These are phyloP conservation scores for Omphalotus guepiniiformis DNA, from an alignment of 768 basidiomycete species.

Conservation along the genomic window DNA sequence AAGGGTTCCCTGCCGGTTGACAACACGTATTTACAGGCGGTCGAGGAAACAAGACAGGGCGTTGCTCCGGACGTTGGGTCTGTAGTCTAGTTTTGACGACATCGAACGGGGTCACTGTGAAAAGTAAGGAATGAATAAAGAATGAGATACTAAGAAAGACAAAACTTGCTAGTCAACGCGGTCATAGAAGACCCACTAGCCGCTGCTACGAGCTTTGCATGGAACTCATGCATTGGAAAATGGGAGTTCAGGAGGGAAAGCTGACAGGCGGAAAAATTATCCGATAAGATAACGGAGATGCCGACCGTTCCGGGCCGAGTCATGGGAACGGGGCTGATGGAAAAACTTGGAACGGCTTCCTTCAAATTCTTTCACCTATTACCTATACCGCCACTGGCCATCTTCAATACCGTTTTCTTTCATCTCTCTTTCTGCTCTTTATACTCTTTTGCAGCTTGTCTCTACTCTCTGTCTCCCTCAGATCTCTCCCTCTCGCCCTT, in stretches of 20 bases:
- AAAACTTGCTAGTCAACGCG: slow-evolving; percentile 68
- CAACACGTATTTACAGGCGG: slow-evolving; percentile 61
- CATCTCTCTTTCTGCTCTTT: not conserved
- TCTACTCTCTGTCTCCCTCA: not conserved
- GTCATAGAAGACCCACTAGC: slow-evolving; percentile 78
- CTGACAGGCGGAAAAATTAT: slow-evolving; percentile 20
- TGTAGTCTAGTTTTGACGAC: slow-evolving; percentile 96
- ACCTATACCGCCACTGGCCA: not conserved
- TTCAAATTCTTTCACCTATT: not conserved
- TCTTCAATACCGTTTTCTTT: not conserved
- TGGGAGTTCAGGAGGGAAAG: slow-evolving; percentile 9
- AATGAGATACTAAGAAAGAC: not conserved
- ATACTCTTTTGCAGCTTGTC: too few relatives aligned
- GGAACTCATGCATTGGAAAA: slow-evolving; percentile 55
- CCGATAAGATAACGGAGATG: slow-evolving; percentile 24
- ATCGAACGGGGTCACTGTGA: slow-evolving; percentile 96
- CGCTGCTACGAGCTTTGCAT: slow-evolving; percentile 78
- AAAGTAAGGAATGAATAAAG: slow-evolving; percentile 11
- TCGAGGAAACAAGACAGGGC: slow-evolving; percentile 43
- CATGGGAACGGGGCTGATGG: not conserved
- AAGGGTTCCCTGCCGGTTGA: slow-evolving; percentile 55
- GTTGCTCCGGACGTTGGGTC: slow-evolving; percentile 67
- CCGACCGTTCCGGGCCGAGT: not conserved
- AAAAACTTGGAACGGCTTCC: not conserved
- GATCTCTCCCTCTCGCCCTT: not conserved